Conservation (phyloP, 2,329 filamentous ascomycete genomes). For the Pseudogymnoascus sp. region DNA sequence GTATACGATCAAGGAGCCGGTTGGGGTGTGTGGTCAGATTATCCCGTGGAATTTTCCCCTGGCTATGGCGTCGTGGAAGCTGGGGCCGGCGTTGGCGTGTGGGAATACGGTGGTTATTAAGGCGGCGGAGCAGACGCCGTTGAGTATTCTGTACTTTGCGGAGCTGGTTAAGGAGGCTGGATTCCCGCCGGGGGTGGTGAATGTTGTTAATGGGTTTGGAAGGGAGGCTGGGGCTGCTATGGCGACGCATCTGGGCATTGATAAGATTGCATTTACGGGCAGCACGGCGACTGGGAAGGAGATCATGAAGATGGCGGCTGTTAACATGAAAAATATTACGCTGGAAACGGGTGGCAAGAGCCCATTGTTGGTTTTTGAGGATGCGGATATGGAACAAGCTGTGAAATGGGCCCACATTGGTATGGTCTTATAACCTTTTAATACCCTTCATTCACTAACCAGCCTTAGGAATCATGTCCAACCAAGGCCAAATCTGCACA, state of each 20-base stretch:
- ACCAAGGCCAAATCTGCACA: slow-evolving; percentile 59
- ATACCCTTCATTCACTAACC: too few relatives aligned
- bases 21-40: slow-evolving; percentile 69
- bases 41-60: slow-evolving; percentile 69
- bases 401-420: slow-evolving; percentile 39
- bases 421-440: too few relatives aligned
- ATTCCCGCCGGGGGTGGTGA: slow-evolving; percentile 52
- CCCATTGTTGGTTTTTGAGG: slow-evolving; percentile 57
- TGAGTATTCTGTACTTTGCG: slow-evolving; percentile 47
- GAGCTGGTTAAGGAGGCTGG: slow-evolving; percentile 47
- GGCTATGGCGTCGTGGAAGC: slow-evolving; percentile 61
- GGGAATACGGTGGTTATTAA: slow-evolving; percentile 51
- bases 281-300: slow-evolving; percentile 55
- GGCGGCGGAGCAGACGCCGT: slow-evolving; percentile 60
- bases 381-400: slow-evolving; percentile 54
- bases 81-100: slow-evolving; percentile 63
- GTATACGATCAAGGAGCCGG: slow-evolving; percentile 67
- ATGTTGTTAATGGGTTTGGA: slow-evolving; percentile 50
- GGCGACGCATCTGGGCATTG: slow-evolving; percentile 47
- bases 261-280: slow-evolving; percentile 53
- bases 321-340: slow-evolving; percentile 56
- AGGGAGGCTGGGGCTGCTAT: slow-evolving; percentile 49
- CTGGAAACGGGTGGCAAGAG: slow-evolving; percentile 61
- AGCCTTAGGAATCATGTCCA: slow-evolving; percentile 39
- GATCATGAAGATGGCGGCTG: slow-evolving; percentile 51